Evolutionary conservation across 164 flowering plant species (phyloP).

Genomic region (Aristolochia contorta): DNA sequence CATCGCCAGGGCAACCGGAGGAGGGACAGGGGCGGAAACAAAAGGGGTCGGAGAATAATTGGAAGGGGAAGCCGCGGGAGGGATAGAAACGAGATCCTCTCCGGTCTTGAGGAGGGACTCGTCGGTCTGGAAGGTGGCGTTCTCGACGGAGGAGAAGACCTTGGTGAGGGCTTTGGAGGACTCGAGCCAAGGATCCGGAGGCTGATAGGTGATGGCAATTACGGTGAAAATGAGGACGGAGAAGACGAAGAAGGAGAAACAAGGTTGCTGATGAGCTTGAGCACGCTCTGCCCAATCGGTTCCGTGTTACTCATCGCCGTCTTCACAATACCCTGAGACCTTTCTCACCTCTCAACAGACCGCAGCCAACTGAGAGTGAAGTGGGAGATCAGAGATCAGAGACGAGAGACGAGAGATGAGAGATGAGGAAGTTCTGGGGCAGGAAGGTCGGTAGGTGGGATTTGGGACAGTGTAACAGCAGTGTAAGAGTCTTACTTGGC

Average conservation of each 20-base stretch:
- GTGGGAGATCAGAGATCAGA: too few species aligned
- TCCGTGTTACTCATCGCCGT: conserved; percentile 15
- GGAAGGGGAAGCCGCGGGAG: conserved; percentile 21
- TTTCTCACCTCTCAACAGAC: too few species aligned
- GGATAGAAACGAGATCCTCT: conserved; percentile 41
- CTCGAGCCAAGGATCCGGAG: conserved; percentile 96
- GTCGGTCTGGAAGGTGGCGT: conserved; percentile 72
- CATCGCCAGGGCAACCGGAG: neutral
- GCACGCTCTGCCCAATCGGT: conserved; percentile 69
- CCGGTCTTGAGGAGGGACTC: conserved; percentile 67
- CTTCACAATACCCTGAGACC: too few species aligned
- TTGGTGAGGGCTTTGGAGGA: conserved; percentile 71
- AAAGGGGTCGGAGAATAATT: neutral
- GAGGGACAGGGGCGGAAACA: neutral
- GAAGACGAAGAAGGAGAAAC: conserved; percentile 79
- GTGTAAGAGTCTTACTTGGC: too few species aligned
- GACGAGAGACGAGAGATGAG: too few species aligned
- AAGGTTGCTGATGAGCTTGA: conserved; percentile 81
- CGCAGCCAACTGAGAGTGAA: too few species aligned
- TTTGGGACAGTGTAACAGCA: too few species aligned
- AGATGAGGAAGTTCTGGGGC: too few species aligned
- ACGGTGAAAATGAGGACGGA: conserved; percentile 72
- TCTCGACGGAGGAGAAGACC: conserved; percentile 58
- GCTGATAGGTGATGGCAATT: conserved; percentile 87
- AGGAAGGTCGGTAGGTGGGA: too few species aligned